These are phyloP conservation scores for Triangularia setosa DNA, from an alignment of 2,329 filamentous ascomycete genomes.

Conservation along the genomic window DNA sequence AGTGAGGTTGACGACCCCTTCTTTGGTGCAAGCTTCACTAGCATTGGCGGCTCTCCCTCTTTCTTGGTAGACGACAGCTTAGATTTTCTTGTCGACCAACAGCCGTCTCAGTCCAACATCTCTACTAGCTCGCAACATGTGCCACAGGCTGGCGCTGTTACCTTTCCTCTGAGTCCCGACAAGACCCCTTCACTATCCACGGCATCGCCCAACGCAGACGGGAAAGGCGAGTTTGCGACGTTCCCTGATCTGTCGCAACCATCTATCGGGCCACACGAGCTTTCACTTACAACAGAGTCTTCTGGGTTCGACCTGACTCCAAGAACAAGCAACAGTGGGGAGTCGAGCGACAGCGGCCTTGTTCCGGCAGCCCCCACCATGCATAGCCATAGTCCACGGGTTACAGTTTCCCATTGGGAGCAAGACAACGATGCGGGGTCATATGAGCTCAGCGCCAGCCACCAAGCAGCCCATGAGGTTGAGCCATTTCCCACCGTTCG, in stretches of 20 bases:
- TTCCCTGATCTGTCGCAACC: slow-evolving; percentile 27
- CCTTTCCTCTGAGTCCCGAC: slow-evolving; percentile 49
- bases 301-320: slow-evolving; percentile 44
- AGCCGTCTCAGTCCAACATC: background rate
- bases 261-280: slow-evolving; percentile 41
- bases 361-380: slow-evolving; percentile 39
- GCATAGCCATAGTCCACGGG: slow-evolving; percentile 48
- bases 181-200: slow-evolving; percentile 47
- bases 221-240: slow-evolving; percentile 26
- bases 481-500: slow-evolving; percentile 30
- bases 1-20: slow-evolving; percentile 49
- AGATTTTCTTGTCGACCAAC: background rate
- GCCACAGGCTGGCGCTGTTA: slow-evolving; percentile 21
- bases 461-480: slow-evolving; percentile 16
- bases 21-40: slow-evolving; percentile 47
- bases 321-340: slow-evolving; percentile 45
- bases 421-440: slow-evolving; percentile 34
- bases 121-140: slow-evolving; percentile 21
- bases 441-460: background rate
- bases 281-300: slow-evolving; percentile 39
- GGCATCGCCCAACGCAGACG: slow-evolving; percentile 39
- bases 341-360: slow-evolving; percentile 48
- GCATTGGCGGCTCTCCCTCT: slow-evolving; percentile 39
- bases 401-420: slow-evolving; percentile 55
- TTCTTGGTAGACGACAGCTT: slow-evolving; percentile 40